Percentiles rank a stretch among this genome's conserved stretches.
phyloP scores from a whole-genome alignment of 2,329 filamentous ascomycete genomes.

The Fusarium brevicatenulatum region DNA sequence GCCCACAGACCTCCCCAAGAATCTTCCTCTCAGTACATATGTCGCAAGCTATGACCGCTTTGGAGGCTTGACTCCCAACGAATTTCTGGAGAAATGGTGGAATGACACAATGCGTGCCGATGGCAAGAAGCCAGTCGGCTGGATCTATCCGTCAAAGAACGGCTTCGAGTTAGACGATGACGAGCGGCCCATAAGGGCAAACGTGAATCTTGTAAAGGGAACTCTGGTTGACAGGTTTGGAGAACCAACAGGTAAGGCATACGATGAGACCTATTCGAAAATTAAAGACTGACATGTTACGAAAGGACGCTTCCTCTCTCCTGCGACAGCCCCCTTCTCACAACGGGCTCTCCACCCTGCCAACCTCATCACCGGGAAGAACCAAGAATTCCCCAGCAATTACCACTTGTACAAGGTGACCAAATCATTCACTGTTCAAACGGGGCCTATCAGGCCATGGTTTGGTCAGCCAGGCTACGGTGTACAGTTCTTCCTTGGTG shows the following conservation, averaged over 20 bases:
- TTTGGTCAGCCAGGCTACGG: constrained; percentile 29
- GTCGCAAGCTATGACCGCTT: constrained; percentile 26
- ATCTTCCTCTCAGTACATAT: constrained; percentile 21
- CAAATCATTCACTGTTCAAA: constrained; percentile 15
- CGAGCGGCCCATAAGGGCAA: constrained; percentile 52
- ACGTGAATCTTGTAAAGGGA: constrained; percentile 52
- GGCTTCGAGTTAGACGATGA: constrained; percentile 53
- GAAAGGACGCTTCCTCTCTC: constrained; percentile 23
- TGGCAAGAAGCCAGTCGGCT: background rate
- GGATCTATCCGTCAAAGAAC: constrained; percentile 16
- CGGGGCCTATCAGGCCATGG: constrained; percentile 28
- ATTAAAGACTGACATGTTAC: background rate
- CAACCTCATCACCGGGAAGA: constrained; percentile 7
- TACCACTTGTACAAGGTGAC: constrained; percentile 25
- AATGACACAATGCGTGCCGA: background rate
- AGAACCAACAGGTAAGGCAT: background rate
- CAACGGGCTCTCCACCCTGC: constrained; percentile 25
- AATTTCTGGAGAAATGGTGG: constrained; percentile 26
- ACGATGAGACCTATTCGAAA: accelerated
- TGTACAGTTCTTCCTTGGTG: constrained; percentile 24
- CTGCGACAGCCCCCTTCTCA: constrained; percentile 23
- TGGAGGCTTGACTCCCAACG: constrained; percentile 13
- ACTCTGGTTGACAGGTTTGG: constrained; percentile 60
- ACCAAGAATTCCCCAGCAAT: constrained; percentile 22
- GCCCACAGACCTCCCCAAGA: constrained; percentile 1